Evolutionary conservation across 192 early-diverging fungal species (phyloP), one percentile per base, ranked within the genome.

Genomic region (Thamnidium elegans): DNA sequence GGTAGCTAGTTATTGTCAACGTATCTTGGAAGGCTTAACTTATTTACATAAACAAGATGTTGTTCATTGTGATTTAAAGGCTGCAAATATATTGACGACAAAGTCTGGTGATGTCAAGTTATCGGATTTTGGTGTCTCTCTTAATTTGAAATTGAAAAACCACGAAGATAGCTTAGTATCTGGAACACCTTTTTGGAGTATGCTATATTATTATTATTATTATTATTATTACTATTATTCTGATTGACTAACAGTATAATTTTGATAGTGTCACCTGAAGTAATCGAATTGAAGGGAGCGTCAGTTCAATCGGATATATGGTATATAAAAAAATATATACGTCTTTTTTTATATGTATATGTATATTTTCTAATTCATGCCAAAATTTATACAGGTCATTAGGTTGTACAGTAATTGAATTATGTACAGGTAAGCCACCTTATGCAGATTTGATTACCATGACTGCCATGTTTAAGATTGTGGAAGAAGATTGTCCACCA

Each of bases 111-210:
- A 93, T 70, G 92, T 96, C 11, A 99, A 99, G 67, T 79, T 99
- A 26, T 90, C 93, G 0, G 96, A 99, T 67, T 99, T 99, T 84
- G 96, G 96, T 42, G 94, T 99, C 3, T 94, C 94, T 13, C 80
- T 91, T 39, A 92, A 95, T 55, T 80, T 96, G n/a, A 86, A 84
- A 68, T 64, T 85, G 63, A 77, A 78, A 54, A 78, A 81, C 53
- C 82, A 84, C 14, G 83, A 89, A 13, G 77, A 76, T 62, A 79
- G 78, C 42, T 78, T 77, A 2, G 88, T 92, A 1, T 89, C 93
- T 31, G 94, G 94, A 30, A 94, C 90, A 36, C 89, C 89, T 1
- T 86, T 91, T 71, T 91, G 91, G 90, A 90, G 81, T 83, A 77
- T 34, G 77, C 70, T 15, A 1, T 48, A 10, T 48, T 13, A 2